These are phyloP conservation scores for Lactarius trivialis DNA, from an alignment of 768 basidiomycete genomes.

Conservation along the genomic window DNA sequence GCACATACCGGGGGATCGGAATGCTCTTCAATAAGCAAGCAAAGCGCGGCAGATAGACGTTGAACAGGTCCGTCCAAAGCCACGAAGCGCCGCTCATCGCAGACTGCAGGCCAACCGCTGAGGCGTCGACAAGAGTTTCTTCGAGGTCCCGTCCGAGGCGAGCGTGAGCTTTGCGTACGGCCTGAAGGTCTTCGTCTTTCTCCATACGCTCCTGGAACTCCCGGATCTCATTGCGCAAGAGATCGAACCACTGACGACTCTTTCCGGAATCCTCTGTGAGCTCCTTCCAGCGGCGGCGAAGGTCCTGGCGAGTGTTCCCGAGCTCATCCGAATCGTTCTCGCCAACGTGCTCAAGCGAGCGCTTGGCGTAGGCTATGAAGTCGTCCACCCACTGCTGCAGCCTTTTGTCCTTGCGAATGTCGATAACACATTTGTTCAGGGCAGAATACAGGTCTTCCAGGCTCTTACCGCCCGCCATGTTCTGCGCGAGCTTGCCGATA, in stretches of 20 bases:
- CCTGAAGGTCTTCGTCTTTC: conserved; percentile 44
- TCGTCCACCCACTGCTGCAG: conserved; percentile 51
- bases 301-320: conserved; percentile 34
- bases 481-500: conserved; percentile 41
- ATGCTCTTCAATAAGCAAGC: conserved; percentile 48
- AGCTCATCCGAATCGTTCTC: conserved; percentile 48
- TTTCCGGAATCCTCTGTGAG: conserved; percentile 40
- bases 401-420: conserved; percentile 47
- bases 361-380: conserved; percentile 41
- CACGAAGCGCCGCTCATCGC: conserved; percentile 58
- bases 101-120: conserved; percentile 41
- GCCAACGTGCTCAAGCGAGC: conserved; percentile 42
- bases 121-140: conserved; percentile 35
- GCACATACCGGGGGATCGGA: conserved; percentile 59
- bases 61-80: conserved; percentile 80
- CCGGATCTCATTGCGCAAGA: conserved; percentile 39
- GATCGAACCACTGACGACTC: conserved; percentile 47
- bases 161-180: conserved; percentile 41
- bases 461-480: conserved; percentile 43
- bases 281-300: conserved; percentile 45
- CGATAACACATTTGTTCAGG: conserved; percentile 38
- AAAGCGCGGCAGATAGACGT: conserved; percentile 64
- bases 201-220: conserved; percentile 42
- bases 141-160: conserved; percentile 46
- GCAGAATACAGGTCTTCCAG: conserved; percentile 43